These are phyloP conservation scores for Tetrapisispora fleetii DNA, from an alignment of 805 yeast species.

Conservation along the genomic window DNA sequence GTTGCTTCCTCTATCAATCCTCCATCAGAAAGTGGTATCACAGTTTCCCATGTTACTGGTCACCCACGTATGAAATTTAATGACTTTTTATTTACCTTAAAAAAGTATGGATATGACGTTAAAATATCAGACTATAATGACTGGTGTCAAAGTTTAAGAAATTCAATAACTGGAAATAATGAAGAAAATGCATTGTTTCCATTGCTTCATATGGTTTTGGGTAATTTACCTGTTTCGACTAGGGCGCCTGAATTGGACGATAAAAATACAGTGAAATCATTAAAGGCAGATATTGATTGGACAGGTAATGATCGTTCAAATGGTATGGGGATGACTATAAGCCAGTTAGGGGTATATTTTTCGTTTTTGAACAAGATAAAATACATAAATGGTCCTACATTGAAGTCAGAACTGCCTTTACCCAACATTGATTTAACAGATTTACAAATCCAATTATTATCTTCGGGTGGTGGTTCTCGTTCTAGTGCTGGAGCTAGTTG, in stretches of 20 bases:
- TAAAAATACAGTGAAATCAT: constrained; percentile 60
- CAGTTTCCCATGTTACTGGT: constrained; percentile 93
- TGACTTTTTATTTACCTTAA: constrained; percentile 58
- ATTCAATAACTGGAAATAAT: constrained; percentile 60
- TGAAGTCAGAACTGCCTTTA: constrained; percentile 33
- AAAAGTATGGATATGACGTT: constrained; percentile 64
- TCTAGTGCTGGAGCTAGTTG: constrained; percentile 43
- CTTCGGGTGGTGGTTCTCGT: constrained; percentile 68
- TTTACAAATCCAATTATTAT: constrained; percentile 47
- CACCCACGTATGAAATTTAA: constrained; percentile 85
- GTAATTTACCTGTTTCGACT: constrained; percentile 80
- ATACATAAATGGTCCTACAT: constrained; percentile 58
- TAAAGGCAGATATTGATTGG: constrained; percentile 50
- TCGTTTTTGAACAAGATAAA: constrained; percentile 74
- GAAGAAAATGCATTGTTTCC: constrained; percentile 88
- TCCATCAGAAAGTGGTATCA: constrained; percentile 40
- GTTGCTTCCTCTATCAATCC: constrained; percentile 78
- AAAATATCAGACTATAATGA: constrained; percentile 53
- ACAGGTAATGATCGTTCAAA: constrained; percentile 55
- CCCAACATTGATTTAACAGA: constrained; percentile 49
- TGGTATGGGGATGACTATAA: constrained; percentile 67
- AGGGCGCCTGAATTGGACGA: constrained; percentile 96
- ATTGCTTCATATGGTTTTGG: constrained; percentile 85
- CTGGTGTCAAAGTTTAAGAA: constrained; percentile 74
- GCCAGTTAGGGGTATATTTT: constrained; percentile 65